Conservation (phyloP, 306 rosid species). For the Vicia faba region DNA sequence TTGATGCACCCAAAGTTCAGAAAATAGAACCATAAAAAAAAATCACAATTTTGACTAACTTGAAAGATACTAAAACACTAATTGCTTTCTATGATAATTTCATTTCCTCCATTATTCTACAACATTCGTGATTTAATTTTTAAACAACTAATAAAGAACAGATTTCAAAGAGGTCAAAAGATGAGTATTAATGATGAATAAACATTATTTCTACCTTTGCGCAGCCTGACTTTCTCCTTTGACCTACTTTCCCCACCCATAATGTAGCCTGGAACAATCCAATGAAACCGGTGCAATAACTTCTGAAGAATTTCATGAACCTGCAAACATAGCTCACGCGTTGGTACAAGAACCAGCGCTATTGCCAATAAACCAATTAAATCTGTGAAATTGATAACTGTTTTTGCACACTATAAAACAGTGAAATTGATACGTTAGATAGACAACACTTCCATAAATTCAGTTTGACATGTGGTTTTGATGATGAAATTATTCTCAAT, state of each 20-base stretch:
- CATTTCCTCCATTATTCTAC: background rate
- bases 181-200: slow-evolving; percentile 7
- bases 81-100: background rate
- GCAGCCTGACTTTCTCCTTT: slow-evolving; percentile 84
- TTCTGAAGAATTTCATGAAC: slow-evolving; percentile 88
- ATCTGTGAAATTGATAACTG: background rate
- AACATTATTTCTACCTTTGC: slow-evolving; percentile 68
- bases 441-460: too few species aligned
- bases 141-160: background rate
- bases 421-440: slow-evolving; percentile 29
- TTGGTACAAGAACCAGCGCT: slow-evolving; percentile 97
- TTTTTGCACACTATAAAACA: background rate
- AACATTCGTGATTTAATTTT: background rate
- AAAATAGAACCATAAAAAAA: background rate
- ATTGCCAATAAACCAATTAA: slow-evolving; percentile 41
- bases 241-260: slow-evolving; percentile 94
- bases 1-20: background rate
- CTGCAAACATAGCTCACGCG: slow-evolving; percentile 94
- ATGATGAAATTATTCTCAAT: too few species aligned
- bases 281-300: slow-evolving; percentile 87
- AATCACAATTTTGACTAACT: background rate
- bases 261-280: slow-evolving; percentile 93
- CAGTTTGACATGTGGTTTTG: too few species aligned
- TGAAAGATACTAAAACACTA: background rate
- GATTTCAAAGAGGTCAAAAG: background rate